Conservation (phyloP, 352 stramenopile genomes). For the Globisporangium radiosum region DNA sequence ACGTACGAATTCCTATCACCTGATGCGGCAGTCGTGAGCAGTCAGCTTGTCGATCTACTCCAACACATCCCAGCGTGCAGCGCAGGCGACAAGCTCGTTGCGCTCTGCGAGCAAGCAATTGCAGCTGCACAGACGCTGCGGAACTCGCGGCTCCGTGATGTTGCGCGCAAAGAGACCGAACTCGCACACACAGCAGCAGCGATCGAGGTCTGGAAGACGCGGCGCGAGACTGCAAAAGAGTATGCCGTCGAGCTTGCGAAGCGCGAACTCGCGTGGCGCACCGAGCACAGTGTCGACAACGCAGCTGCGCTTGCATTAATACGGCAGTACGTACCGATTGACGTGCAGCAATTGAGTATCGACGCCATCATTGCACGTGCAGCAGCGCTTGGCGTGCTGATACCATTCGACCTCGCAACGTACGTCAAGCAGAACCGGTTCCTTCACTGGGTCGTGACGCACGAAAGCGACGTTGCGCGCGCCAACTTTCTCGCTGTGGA, state of each 20-base stretch:
- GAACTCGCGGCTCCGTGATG: constrained; percentile 37
- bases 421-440: constrained; percentile 80
- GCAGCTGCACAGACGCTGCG: constrained; percentile 37
- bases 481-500: constrained; percentile 71
- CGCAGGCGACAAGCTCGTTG: constrained; percentile 26
- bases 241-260: constrained; percentile 42
- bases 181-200: constrained; percentile 46
- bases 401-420: constrained; percentile 60
- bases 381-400: constrained; percentile 27
- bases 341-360: constrained; percentile 53
- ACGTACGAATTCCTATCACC: constrained; percentile 29
- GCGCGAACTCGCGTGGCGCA: constrained; percentile 43
- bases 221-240: constrained; percentile 51
- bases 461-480: constrained; percentile 56
- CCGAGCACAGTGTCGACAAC: constrained; percentile 32
- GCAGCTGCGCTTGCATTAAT: constrained; percentile 28
- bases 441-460: constrained; percentile 72
- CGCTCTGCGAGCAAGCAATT: constrained; percentile 39
- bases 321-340: constrained; percentile 37
- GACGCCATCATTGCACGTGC: constrained; percentile 46
- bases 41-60: constrained; percentile 20
- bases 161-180: constrained; percentile 46
- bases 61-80: constrained; percentile 36
- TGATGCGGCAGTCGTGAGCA: constrained; percentile 17
- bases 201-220: constrained; percentile 62